phyloP scores from a whole-genome alignment of 306 rosid genomes.

The Betula pendula region DNA sequence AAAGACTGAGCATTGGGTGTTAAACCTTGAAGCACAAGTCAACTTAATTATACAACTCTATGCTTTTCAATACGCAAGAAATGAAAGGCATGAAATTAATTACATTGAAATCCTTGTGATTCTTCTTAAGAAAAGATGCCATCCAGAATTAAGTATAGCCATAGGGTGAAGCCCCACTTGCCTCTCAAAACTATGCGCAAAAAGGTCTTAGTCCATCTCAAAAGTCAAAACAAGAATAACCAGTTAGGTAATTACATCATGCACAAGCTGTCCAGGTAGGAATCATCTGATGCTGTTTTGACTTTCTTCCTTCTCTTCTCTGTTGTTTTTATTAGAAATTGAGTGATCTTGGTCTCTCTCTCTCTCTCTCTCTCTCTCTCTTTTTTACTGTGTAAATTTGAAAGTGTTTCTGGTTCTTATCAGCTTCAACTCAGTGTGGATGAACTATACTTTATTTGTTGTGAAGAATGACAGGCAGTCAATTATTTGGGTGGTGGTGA shows the following conservation, averaged over 20 bases:
- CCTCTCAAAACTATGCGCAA: not conserved
- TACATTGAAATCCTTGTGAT: not conserved
- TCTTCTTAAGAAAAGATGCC: not conserved
- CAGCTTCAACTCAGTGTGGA: conserved; percentile 94
- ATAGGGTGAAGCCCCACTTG: not conserved
- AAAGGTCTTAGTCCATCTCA: not conserved
- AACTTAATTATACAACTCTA: not conserved
- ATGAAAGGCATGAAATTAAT: not conserved
- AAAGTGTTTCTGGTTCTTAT: conserved; percentile 1
- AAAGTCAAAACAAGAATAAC: not conserved
- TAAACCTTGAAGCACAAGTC: not conserved
- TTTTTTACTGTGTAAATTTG: conserved; percentile 13
- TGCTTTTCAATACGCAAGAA: not conserved
- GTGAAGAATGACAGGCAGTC: conserved; percentile 48
- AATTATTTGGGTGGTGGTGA: conserved; percentile 50
- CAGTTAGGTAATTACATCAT: not conserved
- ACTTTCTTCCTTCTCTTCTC: not conserved
- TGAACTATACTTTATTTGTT: conserved; percentile 66
- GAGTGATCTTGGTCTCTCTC: not conserved
- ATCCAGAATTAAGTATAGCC: not conserved
- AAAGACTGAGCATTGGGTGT: not conserved
- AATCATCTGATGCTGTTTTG: not conserved
- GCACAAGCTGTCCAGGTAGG: not conserved
- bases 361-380: too few species aligned
- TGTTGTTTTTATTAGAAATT: not conserved